A percentile compares a stretch with the other conserved stretches of the same genome.
These are phyloP conservation scores for Phytophthora nicotianae DNA, from an alignment of 352 stramenopile species.

Conservation along the genomic window DNA sequence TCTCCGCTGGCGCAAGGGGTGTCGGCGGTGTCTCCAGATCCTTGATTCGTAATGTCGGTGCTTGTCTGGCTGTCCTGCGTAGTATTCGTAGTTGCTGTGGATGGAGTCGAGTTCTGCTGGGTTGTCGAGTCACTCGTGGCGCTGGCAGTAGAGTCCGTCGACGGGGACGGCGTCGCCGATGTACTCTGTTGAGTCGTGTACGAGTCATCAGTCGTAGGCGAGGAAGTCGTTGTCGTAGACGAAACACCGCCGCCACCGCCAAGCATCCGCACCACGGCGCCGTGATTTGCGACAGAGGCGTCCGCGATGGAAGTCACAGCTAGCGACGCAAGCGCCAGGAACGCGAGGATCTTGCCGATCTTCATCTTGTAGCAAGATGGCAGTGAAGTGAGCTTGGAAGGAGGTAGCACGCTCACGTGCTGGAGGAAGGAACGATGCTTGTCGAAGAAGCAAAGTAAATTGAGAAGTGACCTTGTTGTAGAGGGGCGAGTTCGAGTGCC, in stretches of 20 bases:
- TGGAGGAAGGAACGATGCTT: constrained; percentile 26
- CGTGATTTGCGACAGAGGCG: constrained; percentile 13
- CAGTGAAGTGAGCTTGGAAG: not conserved
- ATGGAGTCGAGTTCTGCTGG: constrained; percentile 17
- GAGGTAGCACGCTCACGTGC: constrained; percentile 25
- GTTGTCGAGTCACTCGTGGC: constrained; percentile 15
- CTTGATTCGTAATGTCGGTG: not conserved
- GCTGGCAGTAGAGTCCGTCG: not conserved
- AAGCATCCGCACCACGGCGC: constrained; percentile 20
- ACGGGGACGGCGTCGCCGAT: constrained; percentile 5
- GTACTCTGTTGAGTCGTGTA: constrained; percentile 17
- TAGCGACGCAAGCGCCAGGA: constrained; percentile 22
- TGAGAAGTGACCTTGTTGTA: constrained; percentile 15
- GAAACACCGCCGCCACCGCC: constrained; percentile 25
- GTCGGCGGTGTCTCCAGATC: not conserved
- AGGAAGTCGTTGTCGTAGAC: constrained; percentile 19
- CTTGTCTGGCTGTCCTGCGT: constrained; percentile 1
- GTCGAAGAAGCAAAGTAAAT: constrained; percentile 31
- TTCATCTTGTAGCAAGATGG: constrained; percentile 27
- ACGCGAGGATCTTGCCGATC: constrained; percentile 31
- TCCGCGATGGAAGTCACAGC: constrained; percentile 24
- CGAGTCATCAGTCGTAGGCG: constrained; percentile 20
- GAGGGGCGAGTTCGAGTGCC: constrained; percentile 1
- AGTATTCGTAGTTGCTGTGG: constrained; percentile 9
- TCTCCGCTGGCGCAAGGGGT: too few relatives aligned